A percentile compares a stretch with the other conserved stretches of the same genome.
Evolutionary conservation across 345 rosid genomes (phyloP).

Genomic region (Leavenworthia alabamica): DNA sequence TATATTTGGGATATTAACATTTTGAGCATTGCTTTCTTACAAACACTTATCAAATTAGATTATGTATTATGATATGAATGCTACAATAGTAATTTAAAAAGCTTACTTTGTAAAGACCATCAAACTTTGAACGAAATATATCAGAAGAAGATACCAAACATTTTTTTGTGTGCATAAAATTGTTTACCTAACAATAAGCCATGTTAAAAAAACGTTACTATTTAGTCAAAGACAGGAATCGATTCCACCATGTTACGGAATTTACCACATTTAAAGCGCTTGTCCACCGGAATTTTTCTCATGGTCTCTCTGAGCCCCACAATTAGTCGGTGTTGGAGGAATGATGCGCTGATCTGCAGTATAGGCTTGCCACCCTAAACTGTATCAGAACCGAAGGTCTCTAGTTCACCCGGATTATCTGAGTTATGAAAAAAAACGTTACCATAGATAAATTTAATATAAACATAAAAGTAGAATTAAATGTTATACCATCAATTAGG

Average conservation of each 20-base stretch:
- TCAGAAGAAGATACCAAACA: conserved; percentile 79
- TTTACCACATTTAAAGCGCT: no score
- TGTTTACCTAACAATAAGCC: conserved; percentile 54
- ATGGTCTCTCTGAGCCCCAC: no score
- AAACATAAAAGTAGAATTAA: background rate
- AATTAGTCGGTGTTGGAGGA: no score
- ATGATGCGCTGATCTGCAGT: no score
- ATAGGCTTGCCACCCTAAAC: no score
- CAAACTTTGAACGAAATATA: conserved; percentile 76
- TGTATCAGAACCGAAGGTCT: no score
- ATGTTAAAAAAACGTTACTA: no score
- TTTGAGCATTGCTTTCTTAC: conserved; percentile 63
- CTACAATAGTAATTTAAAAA: background rate
- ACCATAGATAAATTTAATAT: background rate
- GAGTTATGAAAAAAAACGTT: background rate
- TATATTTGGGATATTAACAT: conserved; percentile 72
- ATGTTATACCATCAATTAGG: conserved; percentile 50
- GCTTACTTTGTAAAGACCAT: conserved; percentile 65
- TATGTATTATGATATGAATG: background rate
- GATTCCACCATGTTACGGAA: no score
- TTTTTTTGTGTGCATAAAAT: conserved; percentile 63
- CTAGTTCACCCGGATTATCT: no score
- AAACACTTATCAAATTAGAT: conserved; percentile 14
- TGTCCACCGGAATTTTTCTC: no score
- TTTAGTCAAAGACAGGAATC: no score